Percentiles rank a stretch among this genome's conserved stretches.
phyloP scores from a whole-genome alignment of 139 green algal genomes.

The Tetradesmus lagerheimii region DNA sequence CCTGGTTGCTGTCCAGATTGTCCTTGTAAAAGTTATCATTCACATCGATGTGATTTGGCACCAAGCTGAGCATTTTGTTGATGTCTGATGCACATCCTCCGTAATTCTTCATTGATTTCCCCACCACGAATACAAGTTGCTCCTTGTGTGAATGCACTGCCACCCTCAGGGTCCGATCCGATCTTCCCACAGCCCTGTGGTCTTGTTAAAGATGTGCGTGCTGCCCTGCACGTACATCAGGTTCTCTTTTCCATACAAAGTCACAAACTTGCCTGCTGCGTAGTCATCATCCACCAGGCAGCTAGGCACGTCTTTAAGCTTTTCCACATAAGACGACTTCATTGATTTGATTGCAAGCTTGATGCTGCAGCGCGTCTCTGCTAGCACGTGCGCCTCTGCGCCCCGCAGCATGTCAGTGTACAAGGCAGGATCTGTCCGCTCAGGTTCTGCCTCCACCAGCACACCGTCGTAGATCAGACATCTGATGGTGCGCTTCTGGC shows the following conservation, averaged over 20 bases:
- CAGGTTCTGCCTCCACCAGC: background rate
- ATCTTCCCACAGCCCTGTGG: background rate
- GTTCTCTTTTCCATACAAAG: conserved; percentile 10
- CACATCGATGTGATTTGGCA: background rate
- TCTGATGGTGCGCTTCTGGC: background rate
- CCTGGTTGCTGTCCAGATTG: conserved; percentile 1
- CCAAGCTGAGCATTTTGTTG: background rate
- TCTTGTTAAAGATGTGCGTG: background rate
- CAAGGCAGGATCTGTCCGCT: background rate
- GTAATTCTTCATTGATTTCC: background rate
- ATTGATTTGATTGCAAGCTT: background rate
- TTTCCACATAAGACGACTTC: conserved; percentile 2
- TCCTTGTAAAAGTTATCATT: conserved; percentile 5
- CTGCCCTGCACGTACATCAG: background rate
- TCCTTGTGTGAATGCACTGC: conserved; percentile 14
- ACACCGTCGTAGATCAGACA: conserved; percentile 19
- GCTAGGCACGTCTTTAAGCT: background rate
- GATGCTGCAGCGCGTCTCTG: background rate
- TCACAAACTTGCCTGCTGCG: conserved; percentile 4
- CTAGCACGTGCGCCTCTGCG: background rate
- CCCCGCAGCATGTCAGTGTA: background rate
- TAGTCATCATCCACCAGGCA: conserved; percentile 9
- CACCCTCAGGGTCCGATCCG: background rate
- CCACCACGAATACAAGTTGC: background rate
- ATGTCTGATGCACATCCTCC: background rate